These are phyloP conservation scores for Phialocephala subalpina DNA, from an alignment of 2,329 filamentous ascomycete genomes.

Conservation along the genomic window DNA sequence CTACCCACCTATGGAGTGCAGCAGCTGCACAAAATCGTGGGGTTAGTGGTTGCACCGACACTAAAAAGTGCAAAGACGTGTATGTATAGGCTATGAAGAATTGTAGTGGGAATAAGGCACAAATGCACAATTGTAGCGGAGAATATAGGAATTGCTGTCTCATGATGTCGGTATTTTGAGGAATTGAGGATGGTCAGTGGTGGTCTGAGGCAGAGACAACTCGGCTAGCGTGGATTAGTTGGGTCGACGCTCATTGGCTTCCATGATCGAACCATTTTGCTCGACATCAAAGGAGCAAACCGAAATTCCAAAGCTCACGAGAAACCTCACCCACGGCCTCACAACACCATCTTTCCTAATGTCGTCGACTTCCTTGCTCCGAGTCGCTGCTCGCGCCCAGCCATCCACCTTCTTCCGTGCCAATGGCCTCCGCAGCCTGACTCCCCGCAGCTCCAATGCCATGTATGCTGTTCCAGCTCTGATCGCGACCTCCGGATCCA, in stretches of 20 bases:
- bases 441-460: conserved; percentile 62
- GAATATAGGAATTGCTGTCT: neutral
- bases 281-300: conserved; percentile 22
- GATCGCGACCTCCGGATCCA: conserved; percentile 57
- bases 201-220: conserved; percentile 1
- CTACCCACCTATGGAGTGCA: neutral
- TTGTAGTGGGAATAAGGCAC: neutral
- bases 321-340: conserved; percentile 25
- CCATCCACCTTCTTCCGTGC: conserved; percentile 67
- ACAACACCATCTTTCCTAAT: conserved; percentile 53
- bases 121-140: neutral
- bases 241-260: neutral
- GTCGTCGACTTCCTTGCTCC: conserved; percentile 74
- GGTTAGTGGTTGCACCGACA: neutral
- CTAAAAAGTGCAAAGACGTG: neutral
- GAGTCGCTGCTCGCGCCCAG: conserved; percentile 73
- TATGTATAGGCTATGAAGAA: neutral
- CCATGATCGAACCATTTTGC: neutral
- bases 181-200: neutral
- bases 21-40: neutral
- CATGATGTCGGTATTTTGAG: conserved; percentile 3
- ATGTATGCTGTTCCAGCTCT: conserved; percentile 59
- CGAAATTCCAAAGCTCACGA: conserved; percentile 16
- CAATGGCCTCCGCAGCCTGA: conserved; percentile 65
- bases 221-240: neutral